Base-by-base conservation (phyloP, 805 yeast genomes). In the Candida hungchunana region DNA sequence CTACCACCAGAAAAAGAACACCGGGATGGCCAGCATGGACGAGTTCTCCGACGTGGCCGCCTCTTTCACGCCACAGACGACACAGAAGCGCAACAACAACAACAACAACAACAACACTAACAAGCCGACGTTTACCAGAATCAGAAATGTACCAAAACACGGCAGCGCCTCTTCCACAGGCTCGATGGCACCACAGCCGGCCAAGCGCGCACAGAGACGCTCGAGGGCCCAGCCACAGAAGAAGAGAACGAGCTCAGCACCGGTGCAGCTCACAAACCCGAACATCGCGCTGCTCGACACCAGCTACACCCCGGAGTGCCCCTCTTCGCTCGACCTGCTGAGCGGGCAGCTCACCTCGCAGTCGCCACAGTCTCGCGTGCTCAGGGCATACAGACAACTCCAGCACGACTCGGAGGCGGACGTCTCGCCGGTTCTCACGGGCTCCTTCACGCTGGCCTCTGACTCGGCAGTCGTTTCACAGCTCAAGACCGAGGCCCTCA, bases 311-410 rank as follows among this genome's bases (percentile, higher is more conserved):
- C 55, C 55, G 37, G 37, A 45, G 20, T 34, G 42, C 4, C 49
- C 48, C 28, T 34, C 52, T 6, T 27, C 44, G 1, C 24, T 52
- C 9, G 18, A 48, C 11, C 23, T 30, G 8, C 23, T 30, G 8
- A 18, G 21, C 8, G 37, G 51, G 4, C 47, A 48, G 25, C 34
- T 49, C 9, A 48, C 51, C 3, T 43, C 56, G 1, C 52, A 50
- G 32, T 37, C 53, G 6, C 16, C 43, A 11, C 36, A 39, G 8
- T 43, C 53, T 4, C 43, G 55, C 36, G 28, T 53, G 13, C 24
- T 53, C 11, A 51, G 37, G 36, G 50, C 55, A 2, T 47, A 36
- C 29, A 37, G 44, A 21, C 37, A 34, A 14, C 33, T 51, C 21
- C 32, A 43, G 31, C 5, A 11, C 4, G 28, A 50, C 31, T 16